Evolutionary conservation across 2,329 filamentous ascomycete genomes (phyloP).

Genomic region (Claviceps cyperi): DNA sequence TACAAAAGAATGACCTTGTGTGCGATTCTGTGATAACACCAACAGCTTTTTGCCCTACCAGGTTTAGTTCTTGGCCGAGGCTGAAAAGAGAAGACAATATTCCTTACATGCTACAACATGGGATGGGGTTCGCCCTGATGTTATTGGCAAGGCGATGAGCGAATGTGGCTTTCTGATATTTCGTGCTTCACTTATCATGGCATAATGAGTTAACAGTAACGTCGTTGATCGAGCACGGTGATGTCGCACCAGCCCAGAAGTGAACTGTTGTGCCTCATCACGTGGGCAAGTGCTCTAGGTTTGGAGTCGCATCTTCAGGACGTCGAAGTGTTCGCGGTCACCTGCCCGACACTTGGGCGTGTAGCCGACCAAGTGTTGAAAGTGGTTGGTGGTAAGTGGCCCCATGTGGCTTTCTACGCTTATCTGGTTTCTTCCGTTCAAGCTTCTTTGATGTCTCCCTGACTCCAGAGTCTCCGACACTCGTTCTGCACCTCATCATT

Average conservation of each 20-base stretch:
- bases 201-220: too few species aligned
- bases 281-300: background rate
- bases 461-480: background rate
- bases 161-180: too few species aligned
- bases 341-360: slow-evolving; percentile 1
- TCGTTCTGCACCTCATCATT: background rate
- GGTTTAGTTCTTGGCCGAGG: background rate
- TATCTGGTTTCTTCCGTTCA: too few species aligned
- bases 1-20: background rate
- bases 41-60: background rate
- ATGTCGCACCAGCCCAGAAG: too few species aligned
- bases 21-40: background rate
- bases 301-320: background rate
- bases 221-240: too few species aligned
- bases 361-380: background rate
- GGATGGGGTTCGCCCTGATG: too few species aligned
- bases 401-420: background rate
- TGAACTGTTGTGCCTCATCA: too few species aligned
- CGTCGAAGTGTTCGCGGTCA: background rate
- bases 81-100: background rate
- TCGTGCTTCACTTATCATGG: too few species aligned
- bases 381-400: background rate
- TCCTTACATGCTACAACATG: background rate
- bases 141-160: too few species aligned
- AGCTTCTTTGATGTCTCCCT: background rate